A percentile compares a stretch with the other conserved stretches of the same genome.
Conservation (phyloP, 257 asterid species). For the Solanum chilense region DNA sequence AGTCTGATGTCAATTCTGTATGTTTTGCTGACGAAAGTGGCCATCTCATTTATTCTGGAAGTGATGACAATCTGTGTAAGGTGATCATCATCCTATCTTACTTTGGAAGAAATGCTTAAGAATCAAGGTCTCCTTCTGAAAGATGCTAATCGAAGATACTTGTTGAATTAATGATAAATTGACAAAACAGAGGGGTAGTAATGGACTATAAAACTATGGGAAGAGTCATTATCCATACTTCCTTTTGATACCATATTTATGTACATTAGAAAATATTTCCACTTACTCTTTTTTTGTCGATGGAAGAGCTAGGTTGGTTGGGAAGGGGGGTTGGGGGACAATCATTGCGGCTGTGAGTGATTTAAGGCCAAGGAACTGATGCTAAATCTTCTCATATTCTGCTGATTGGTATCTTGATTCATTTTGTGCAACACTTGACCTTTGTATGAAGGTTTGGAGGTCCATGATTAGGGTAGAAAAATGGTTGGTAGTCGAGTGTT, state of each 20-base stretch:
- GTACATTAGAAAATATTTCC: background rate
- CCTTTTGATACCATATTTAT: background rate
- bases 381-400: background rate
- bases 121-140: background rate
- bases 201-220: background rate
- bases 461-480: background rate
- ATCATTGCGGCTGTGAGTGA: background rate
- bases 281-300: background rate
- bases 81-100: slow-evolving; percentile 17
- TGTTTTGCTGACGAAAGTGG: slow-evolving; percentile 96
- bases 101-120: background rate
- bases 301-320: background rate
- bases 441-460: background rate
- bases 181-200: background rate
- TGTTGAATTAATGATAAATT: background rate
- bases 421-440: background rate
- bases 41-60: slow-evolving; percentile 79
- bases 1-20: slow-evolving; percentile 87
- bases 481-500: background rate
- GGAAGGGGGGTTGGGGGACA: background rate
- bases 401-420: background rate
- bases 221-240: background rate
- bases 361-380: background rate
- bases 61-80: slow-evolving; percentile 86
- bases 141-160: background rate